phyloP scores from a whole-genome alignment of 2,329 filamentous ascomycete genomes.

The Monosporascus sp. region DNA sequence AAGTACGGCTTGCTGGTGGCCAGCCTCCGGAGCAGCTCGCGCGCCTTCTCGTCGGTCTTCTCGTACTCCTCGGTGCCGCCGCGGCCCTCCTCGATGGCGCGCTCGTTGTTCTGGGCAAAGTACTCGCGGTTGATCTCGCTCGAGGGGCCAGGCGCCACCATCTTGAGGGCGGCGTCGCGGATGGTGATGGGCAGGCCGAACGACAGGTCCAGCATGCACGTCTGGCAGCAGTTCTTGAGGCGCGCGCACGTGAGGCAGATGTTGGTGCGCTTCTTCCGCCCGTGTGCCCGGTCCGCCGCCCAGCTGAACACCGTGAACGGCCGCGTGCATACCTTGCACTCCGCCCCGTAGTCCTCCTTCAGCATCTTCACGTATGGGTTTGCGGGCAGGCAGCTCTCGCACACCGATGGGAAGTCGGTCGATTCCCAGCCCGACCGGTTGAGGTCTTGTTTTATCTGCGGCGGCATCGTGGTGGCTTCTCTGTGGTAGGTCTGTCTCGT shows the following conservation, averaged over 20 bases:
- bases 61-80: constrained; percentile 86
- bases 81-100: constrained; percentile 86
- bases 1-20: constrained; percentile 95
- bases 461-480: constrained; percentile 55
- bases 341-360: constrained; percentile 90
- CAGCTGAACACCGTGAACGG: constrained; percentile 95
- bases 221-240: constrained; percentile 98
- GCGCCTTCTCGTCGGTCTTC: constrained; percentile 94
- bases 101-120: constrained; percentile 96
- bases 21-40: constrained; percentile 77
- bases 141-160: constrained; percentile 89
- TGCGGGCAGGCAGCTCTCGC: constrained; percentile 89
- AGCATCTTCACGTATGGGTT: constrained; percentile 99
- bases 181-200: constrained; percentile 95
- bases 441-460: constrained; percentile 92
- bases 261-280: constrained; percentile 87
- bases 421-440: constrained; percentile 96
- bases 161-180: constrained; percentile 92
- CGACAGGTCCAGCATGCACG: constrained; percentile 95
- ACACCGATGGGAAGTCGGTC: constrained; percentile 83
- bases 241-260: constrained; percentile 96
- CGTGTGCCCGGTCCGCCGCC: constrained; percentile 83
- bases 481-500: no score
- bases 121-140: constrained; percentile 95
- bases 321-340: constrained; percentile 84